phyloP scores from a whole-genome alignment of 2,329 filamentous ascomycete species.

The Cordyceps fumosorosea region DNA sequence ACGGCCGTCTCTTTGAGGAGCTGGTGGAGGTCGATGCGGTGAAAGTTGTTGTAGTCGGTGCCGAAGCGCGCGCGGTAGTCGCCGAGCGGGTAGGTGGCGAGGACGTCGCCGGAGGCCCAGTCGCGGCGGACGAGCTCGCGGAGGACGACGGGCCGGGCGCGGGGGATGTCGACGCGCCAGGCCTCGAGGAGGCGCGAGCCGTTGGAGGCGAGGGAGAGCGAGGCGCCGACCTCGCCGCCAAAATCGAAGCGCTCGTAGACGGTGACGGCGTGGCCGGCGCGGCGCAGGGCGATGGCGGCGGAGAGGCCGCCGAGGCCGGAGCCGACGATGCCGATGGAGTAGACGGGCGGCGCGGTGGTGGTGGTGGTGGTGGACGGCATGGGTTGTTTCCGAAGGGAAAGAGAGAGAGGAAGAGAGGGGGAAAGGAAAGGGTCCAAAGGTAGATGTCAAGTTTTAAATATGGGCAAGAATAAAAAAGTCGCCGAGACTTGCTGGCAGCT shows the following conservation, averaged over 20 bases:
- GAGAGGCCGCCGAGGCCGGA: slow-evolving; percentile 34
- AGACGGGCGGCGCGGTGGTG: slow-evolving; percentile 10
- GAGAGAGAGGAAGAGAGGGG: neutral
- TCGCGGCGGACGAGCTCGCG: slow-evolving; percentile 56
- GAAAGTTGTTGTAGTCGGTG: slow-evolving; percentile 57
- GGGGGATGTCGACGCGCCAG: slow-evolving; percentile 53
- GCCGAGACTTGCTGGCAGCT: no score
- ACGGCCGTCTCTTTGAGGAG: slow-evolving; percentile 53
- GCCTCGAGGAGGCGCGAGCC: slow-evolving; percentile 57
- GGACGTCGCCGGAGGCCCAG: slow-evolving; percentile 55
- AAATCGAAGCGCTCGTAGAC: slow-evolving; percentile 59
- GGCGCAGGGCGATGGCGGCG: slow-evolving; percentile 33
- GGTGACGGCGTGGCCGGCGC: slow-evolving; percentile 37
- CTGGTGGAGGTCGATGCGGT: slow-evolving; percentile 55
- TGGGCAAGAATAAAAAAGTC: no score
- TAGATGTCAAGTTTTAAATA: no score
- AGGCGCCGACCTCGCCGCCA: slow-evolving; percentile 58
- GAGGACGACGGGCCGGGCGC: slow-evolving; percentile 54
- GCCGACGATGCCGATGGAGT: slow-evolving; percentile 32
- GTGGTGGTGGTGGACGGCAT: neutral
- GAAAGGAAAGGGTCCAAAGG: no score
- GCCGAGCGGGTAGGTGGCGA: slow-evolving; percentile 50
- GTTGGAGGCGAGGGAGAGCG: slow-evolving; percentile 57
- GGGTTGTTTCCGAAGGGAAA: neutral
- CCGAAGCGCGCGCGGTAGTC: slow-evolving; percentile 58